Conservation (phyloP, 2,329 filamentous ascomycete genomes). For the Penicillium psychrosexuale region DNA sequence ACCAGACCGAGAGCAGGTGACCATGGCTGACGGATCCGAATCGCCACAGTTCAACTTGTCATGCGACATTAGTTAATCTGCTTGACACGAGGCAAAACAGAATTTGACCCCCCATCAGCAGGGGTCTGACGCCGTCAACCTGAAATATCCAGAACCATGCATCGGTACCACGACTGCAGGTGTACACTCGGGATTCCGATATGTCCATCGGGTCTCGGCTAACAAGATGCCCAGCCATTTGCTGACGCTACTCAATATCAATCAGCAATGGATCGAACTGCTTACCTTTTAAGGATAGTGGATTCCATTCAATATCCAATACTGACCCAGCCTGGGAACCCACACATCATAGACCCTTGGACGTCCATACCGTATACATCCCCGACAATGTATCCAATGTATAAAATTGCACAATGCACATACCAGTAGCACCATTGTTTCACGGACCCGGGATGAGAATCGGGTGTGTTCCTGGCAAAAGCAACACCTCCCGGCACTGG, state of each 20-base stretch:
- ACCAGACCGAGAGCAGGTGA: conserved; percentile 6
- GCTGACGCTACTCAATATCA: neutral
- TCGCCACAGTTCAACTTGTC: conserved; percentile 8
- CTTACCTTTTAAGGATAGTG: neutral
- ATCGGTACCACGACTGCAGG: neutral
- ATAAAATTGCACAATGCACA: neutral
- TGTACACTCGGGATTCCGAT: conserved; percentile 7
- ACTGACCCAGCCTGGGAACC: too few species aligned
- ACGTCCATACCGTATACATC: neutral
- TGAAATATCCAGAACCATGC: neutral
- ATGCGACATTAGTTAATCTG: neutral
- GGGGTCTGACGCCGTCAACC: conserved; percentile 1
- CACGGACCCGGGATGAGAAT: neutral
- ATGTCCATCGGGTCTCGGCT: conserved; percentile 1
- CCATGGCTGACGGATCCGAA: conserved; percentile 2
- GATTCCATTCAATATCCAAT: neutral
- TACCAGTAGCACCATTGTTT: neutral
- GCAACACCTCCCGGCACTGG: neutral
- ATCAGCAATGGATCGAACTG: neutral
- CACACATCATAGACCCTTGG: neutral
- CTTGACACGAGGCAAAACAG: neutral
- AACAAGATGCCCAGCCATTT: neutral
- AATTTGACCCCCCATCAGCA: conserved; percentile 4
- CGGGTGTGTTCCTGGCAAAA: conserved; percentile 6
- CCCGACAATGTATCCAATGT: neutral